Conservation (phyloP, 129 eudicot species). For the Deinandra increscens region DNA sequence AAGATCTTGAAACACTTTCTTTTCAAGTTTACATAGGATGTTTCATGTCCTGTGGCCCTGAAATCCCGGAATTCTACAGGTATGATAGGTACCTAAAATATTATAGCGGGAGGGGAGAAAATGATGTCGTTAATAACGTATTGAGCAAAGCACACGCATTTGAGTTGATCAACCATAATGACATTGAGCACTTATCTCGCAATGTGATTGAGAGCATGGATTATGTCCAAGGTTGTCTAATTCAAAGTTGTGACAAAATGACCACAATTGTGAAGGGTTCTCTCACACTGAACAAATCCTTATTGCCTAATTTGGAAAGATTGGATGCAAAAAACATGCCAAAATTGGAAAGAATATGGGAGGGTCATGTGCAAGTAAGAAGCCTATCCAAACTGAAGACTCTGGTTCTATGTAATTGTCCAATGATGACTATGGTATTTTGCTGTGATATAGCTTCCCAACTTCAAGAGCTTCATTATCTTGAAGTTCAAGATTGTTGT, state of each 20-base stretch:
- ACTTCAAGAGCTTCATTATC: slow-evolving; percentile 18
- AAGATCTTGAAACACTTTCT: slow-evolving; percentile 7
- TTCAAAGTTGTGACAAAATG: slow-evolving; percentile 26
- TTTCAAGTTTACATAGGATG: slow-evolving; percentile 40
- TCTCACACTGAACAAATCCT: not conserved
- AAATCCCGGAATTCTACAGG: slow-evolving; percentile 22
- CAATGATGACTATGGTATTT: slow-evolving; percentile 16
- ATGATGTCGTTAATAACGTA: slow-evolving; percentile 15
- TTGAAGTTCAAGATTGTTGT: slow-evolving; percentile 26
- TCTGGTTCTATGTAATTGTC: slow-evolving; percentile 20
- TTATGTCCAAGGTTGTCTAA: slow-evolving; percentile 33
- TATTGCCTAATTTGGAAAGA: slow-evolving; percentile 34
- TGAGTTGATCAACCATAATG: slow-evolving; percentile 32
- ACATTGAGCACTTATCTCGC: slow-evolving; percentile 19
- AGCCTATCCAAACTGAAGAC: slow-evolving; percentile 25
- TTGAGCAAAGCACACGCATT: slow-evolving; percentile 26
- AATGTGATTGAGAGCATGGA: slow-evolving; percentile 19
- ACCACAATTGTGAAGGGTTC: slow-evolving; percentile 8
- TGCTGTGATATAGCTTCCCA: slow-evolving; percentile 15
- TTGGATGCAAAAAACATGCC: slow-evolving; percentile 31
- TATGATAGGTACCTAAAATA: slow-evolving; percentile 35
- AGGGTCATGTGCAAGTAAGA: slow-evolving; percentile 5
- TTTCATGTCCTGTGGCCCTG: slow-evolving; percentile 14
- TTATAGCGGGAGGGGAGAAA: slow-evolving; percentile 14
- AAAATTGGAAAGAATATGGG: slow-evolving; percentile 16